Evolutionary conservation across 1,284 basidiomycete genomes (phyloP), one percentile per base, ranked within the genome.

Genomic region (Austroboletus niveus): DNA sequence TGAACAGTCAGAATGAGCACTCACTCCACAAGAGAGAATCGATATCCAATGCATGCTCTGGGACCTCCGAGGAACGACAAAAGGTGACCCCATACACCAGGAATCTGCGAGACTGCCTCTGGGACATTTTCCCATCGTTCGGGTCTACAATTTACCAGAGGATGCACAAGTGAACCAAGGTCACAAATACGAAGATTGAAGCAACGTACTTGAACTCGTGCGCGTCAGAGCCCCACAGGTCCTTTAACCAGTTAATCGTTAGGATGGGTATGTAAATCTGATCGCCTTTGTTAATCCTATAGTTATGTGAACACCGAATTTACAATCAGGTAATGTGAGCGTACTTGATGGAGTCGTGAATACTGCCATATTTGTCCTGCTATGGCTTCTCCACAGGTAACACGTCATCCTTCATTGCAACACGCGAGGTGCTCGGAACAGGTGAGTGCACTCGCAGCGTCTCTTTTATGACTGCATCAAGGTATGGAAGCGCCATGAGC

Each of bases 401-500:
- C 3, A 82, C 63, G 39, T 83, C 80, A 56, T 89, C 84, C 45
- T 77, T 70, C 34, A 61, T 64, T 0, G 77, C 76, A 15, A 77
- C 69, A 5, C 89, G 78, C 20, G 77, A 63, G 0, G 82, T 81
- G 2, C 61, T 63, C 0, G 80, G 70, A 0, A 89, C 84, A 3
- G 89, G 87, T 0, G 82, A 59, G 57, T 85, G 75, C 9, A 91
- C 57, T 10, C 91, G 78, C 31, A 94, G 70, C 0, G 77, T 75
- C 68, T 94, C 92, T 30, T 84, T 79, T 5, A 89, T 74, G 14
- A 91, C 83, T 20, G 71, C 69, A 54, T 87, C 84, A 15, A 87
- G 79, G 58, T 85, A 86, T 3, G 78, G 76, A 10, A 87, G 70
- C 1, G 73, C 65, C 52, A 78, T 77, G 17, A 87, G 72, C 46